Evolutionary conservation across 1,139 yeast species (phyloP), one percentile per base, ranked within the genome.

Genomic region (Taphrina flavorubra): DNA sequence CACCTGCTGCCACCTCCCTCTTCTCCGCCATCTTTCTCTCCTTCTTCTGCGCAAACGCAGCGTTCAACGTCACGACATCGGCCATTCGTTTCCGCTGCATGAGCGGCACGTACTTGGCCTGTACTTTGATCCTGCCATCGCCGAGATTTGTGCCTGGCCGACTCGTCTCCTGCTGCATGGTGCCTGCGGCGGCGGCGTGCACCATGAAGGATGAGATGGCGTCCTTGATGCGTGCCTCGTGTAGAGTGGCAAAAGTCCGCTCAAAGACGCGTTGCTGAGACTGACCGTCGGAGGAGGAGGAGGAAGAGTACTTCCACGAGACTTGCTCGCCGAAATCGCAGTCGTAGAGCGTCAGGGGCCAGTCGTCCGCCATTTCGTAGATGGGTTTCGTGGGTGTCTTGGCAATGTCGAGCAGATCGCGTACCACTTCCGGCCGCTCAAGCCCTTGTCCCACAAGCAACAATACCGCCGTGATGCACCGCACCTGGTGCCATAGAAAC

Each of bases 401-500:
- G 2, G 81, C 82, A 1, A 85, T 80, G 74, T 92, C 84, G 69
- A 92, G 77, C 71, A 95, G 79, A 0, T 86, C 83, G 14, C 77
- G 77, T 0, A 95, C 81, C 1, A 92, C 77, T 0, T 78, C 76
- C 0, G 90, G 87, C 0, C 77, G 71, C 77, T 95, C 99, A 39
- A 85, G 81, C 18, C 81, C 81, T 77, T 92, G 97, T 0, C 97
- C 99, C 5, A 92, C 86, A 36, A 88, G 78, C 68, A 95, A 85
- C 67, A 95, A 77, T 7, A 90, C 82, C 0, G 96, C 96, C 79
- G 92, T 85, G 96, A 95, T 94, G 73, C 97, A 92, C 66, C 99
- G 84, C 31, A 95, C 99, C 77, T 95, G 99, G 77, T 95, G 98
- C 99, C 99, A 95, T 70, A 95, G 80, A 74, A 95, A 95, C 7